These are phyloP conservation scores for Cenococcum geophilum DNA, from an alignment of 495 filamentous ascomycete genomes.

Conservation along the genomic window DNA sequence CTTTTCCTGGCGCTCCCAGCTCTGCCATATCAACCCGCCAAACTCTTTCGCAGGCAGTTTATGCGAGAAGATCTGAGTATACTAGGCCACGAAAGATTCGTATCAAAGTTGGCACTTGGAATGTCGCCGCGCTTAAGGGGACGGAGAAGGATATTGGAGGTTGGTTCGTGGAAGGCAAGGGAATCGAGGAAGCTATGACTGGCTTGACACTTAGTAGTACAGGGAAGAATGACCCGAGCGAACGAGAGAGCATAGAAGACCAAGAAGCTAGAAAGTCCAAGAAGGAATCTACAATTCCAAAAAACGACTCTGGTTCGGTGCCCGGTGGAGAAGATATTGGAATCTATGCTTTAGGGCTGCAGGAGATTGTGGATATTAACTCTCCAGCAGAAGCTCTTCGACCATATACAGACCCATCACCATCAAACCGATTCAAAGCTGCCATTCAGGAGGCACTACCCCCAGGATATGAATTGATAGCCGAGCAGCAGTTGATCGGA, in stretches of 20 bases:
- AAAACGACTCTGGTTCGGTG: slow-evolving; percentile 36
- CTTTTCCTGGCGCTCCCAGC: slow-evolving; percentile 31
- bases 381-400: slow-evolving; percentile 57
- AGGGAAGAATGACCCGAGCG: slow-evolving; percentile 15
- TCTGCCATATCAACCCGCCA: slow-evolving; percentile 30
- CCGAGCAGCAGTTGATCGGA: slow-evolving; percentile 79
- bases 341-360: slow-evolving; percentile 83
- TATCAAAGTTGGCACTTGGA: slow-evolving; percentile 91
- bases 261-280: slow-evolving; percentile 41
- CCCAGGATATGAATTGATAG: slow-evolving; percentile 64
- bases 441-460: slow-evolving; percentile 67
- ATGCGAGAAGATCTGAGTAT: slow-evolving; percentile 71
- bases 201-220: slow-evolving; percentile 41
- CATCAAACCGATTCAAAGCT: slow-evolving; percentile 71
- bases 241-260: slow-evolving; percentile 39
- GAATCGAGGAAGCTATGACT: slow-evolving; percentile 54
- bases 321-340: slow-evolving; percentile 60
- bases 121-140: slow-evolving; percentile 74
- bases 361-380: slow-evolving; percentile 85
- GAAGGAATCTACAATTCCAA: slow-evolving; percentile 38
- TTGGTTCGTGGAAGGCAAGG: slow-evolving; percentile 79
- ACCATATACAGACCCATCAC: slow-evolving; percentile 65
- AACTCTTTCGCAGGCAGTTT: slow-evolving; percentile 55
- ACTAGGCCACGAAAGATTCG: slow-evolving; percentile 60
- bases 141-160: slow-evolving; percentile 78